Evolutionary conservation across 768 basidiomycete species (phyloP), one percentile per base, ranked within the genome.

Genomic region (Pisolithus orientalis): DNA sequence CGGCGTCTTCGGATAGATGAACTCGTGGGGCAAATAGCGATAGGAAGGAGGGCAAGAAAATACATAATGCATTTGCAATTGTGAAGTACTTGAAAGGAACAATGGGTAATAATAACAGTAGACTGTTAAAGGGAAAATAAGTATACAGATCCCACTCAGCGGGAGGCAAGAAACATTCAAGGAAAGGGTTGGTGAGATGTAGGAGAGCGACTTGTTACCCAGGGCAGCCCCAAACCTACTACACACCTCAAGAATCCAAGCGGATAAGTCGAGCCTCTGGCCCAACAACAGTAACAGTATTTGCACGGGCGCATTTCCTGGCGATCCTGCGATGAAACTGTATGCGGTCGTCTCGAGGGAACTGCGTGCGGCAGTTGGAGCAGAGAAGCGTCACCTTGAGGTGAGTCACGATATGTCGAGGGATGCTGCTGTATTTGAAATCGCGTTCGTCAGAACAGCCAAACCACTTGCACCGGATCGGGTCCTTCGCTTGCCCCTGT

Each of bases 321-420:
- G 17, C 32, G 11, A 7, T 44, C 31, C 27, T 49, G 13, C 21
- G 32, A 25, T 53, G 52, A 4, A 32, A 7, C 13, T 42, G 47
- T 17, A 44, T 39, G 10, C 39, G 43, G 38, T 53, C 52, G 7
- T 43, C 40, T 13, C 52, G 45, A 11, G 52, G 31, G 21, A 53
- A 32, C 7, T 9, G 5, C 40, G 2, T 5, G 10, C 16, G 17
- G 10, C 52, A 53, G 5, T 11, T 49, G 13, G 51, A 52, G 31
- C 54, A 55, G 6, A 27, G 24, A 5, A 44, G 37, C 4, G 40
- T 48, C 3, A 52, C 40, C 16, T 31, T 27, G 1, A 55, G 32
- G 28, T 55, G 54, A 16, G 54, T 44, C 39, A 52, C 42, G 13
- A 55, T 37, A 10, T 55, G 54, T 11, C 54, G 45, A 21, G 46